Percentiles rank a stretch among this genome's conserved stretches.
Evolutionary conservation across 345 rosid genomes (phyloP).

Genomic region (Pistacia atlantica): DNA sequence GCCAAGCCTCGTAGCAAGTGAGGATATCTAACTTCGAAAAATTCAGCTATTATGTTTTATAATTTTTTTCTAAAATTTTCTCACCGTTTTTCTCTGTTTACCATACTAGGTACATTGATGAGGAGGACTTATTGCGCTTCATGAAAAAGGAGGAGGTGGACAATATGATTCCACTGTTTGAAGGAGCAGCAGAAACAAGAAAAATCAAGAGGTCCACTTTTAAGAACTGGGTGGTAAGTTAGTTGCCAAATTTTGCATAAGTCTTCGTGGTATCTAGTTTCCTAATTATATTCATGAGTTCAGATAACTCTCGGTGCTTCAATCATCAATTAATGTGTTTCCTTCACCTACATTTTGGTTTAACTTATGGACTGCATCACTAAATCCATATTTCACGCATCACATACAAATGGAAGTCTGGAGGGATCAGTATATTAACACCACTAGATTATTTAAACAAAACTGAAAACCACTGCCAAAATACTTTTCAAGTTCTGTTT

Average conservation of each 20-base stretch:
- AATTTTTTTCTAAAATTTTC: not conserved
- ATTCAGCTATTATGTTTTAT: not conserved
- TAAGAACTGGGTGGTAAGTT: slow-evolving; percentile 68
- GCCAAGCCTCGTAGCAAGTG: slow-evolving; percentile 59
- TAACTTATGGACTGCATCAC: not conserved
- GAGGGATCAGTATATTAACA: not conserved
- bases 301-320: not conserved
- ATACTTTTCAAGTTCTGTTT: not conserved
- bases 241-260: not conserved
- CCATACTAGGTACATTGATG: slow-evolving; percentile 55
- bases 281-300: not conserved
- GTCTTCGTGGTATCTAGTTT: not conserved
- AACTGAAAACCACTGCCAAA: not conserved
- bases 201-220: slow-evolving; percentile 61
- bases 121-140: slow-evolving; percentile 67
- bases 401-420: not conserved
- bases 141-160: slow-evolving; percentile 61
- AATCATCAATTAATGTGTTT: not conserved
- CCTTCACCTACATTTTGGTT: not conserved
- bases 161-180: slow-evolving; percentile 48
- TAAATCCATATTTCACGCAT: not conserved
- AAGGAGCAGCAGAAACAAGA: slow-evolving; percentile 56
- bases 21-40: slow-evolving; percentile 23
- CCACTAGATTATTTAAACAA: not conserved
- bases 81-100: slow-evolving; percentile 9